Evolutionary conservation across 768 basidiomycete species (phyloP), one percentile per base, ranked within the genome.

Genomic region (Lyophyllum shimeji): DNA sequence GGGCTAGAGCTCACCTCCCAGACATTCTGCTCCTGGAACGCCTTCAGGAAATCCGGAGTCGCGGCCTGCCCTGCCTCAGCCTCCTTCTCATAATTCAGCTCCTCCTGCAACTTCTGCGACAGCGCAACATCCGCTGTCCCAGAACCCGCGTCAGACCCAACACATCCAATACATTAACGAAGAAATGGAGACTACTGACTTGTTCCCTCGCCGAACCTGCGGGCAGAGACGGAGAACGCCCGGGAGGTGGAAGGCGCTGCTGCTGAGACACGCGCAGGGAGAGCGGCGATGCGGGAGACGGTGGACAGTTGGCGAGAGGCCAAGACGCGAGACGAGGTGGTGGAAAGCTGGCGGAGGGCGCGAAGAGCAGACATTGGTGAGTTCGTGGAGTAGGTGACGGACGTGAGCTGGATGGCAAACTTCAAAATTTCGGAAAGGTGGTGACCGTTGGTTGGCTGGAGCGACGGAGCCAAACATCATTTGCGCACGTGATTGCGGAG

Each of bases 81-180:
- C 63, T 94, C 87, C 57, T 82, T 76, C 76, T 99, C 95, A 68
- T 89, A 97, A 64, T 86, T 78, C 63, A 97, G 79, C 76, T 98
- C 96, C 68, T 90, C 85, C 48, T 79, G 70, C 47, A 96, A 76
- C 64, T 89, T 92, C 66, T 87, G 80, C 9, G 85, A 76, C 42
- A 98, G 83, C 20, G 82, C 70, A 29, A 90, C 75, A 68, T 95
- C 92, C 56, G 86, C 92, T 91, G 62, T n/a, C n/a, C 5, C 37
- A 18, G 20, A 52, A 24, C n/a, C 49, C 29, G 33, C 27, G n/a
- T 58, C 40, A 61, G 25, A 17, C 20, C 12, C 5, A 8, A 42
- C 40, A 46, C 21, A 34, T 3, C 4, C 12, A 34, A 15, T 5
- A 18, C 13, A 8, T 6, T 49, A 15, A 44, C 7, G 37, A 13